Conservation (phyloP, 805 yeast species). For the Candida ipomoeae region DNA sequence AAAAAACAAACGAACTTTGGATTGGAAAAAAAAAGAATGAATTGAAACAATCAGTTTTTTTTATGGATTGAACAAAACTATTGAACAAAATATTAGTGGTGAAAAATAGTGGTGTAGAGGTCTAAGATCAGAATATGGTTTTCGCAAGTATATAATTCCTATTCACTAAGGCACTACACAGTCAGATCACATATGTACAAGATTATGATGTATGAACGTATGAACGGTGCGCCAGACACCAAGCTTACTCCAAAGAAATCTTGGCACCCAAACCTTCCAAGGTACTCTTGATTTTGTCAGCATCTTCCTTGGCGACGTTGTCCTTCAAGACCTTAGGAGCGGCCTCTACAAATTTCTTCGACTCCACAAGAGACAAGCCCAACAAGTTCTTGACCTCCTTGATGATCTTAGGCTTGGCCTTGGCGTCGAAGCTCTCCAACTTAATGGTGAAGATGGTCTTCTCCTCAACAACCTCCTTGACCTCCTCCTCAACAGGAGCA, state of each 20-base stretch:
- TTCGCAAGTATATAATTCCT: not conserved
- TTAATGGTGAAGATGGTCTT: conserved; percentile 90
- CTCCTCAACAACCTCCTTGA: conserved; percentile 77
- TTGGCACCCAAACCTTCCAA: conserved; percentile 96
- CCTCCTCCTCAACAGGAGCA: conserved; percentile 69
- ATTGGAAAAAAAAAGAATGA: no score
- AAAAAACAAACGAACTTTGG: no score
- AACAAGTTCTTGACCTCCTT: conserved; percentile 92
- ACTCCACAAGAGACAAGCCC: conserved; percentile 91
- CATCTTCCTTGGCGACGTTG: conserved; percentile 94
- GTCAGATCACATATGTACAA: conserved; percentile 16
- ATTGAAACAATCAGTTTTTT: no score
- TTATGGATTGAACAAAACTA: no score
- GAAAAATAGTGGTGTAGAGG: no score
- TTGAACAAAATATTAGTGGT: no score
- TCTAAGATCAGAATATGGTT: no score
- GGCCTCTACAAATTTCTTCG: conserved; percentile 95
- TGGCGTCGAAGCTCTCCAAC: conserved; percentile 90
- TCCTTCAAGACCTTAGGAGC: conserved; percentile 97
- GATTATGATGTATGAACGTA: conserved; percentile 17
- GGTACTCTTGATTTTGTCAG: conserved; percentile 90
- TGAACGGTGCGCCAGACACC: conserved; percentile 7
- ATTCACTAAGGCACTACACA: not conserved
- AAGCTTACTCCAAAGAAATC: conserved; percentile 69
- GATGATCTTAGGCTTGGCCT: conserved; percentile 94